A percentile compares a stretch with the other conserved stretches of the same genome.
phyloP scores from a whole-genome alignment of 345 rosid genomes.

The Microcos paniculata region DNA sequence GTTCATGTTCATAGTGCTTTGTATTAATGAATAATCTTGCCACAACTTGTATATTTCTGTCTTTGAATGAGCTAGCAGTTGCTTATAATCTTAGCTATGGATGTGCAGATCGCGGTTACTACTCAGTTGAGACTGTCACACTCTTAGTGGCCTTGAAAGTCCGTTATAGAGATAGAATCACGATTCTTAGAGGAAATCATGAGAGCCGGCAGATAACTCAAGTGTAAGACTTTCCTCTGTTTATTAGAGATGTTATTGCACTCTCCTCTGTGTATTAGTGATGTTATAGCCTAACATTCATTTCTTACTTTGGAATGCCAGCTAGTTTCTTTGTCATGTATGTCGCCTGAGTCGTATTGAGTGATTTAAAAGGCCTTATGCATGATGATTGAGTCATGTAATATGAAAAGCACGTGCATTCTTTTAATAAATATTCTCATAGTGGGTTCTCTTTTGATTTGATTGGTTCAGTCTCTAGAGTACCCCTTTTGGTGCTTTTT shows the following conservation, averaged over 20 bases:
- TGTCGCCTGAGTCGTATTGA: not conserved
- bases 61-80: not conserved
- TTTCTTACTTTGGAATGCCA: not conserved
- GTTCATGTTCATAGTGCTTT: constrained; percentile 1
- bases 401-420: not conserved
- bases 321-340: not conserved
- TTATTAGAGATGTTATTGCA: too few relatives aligned
- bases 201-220: constrained; percentile 99
- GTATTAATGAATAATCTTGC: not conserved
- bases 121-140: constrained; percentile 97
- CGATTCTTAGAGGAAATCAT: constrained; percentile 94
- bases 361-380: not conserved
- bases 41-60: not conserved
- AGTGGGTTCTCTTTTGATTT: not conserved
- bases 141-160: constrained; percentile 96
- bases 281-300: not conserved
- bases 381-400: not conserved
- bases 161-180: constrained; percentile 91
- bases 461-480: not conserved
- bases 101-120: constrained; percentile 96
- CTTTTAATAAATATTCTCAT: not conserved
- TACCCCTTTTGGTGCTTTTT: not conserved
- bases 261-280: not conserved
- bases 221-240: constrained; percentile 70
- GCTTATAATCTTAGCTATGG: constrained; percentile 17